Base-by-base conservation (phyloP, 139 green algal genomes). In the Closterium sp. region DNA sequence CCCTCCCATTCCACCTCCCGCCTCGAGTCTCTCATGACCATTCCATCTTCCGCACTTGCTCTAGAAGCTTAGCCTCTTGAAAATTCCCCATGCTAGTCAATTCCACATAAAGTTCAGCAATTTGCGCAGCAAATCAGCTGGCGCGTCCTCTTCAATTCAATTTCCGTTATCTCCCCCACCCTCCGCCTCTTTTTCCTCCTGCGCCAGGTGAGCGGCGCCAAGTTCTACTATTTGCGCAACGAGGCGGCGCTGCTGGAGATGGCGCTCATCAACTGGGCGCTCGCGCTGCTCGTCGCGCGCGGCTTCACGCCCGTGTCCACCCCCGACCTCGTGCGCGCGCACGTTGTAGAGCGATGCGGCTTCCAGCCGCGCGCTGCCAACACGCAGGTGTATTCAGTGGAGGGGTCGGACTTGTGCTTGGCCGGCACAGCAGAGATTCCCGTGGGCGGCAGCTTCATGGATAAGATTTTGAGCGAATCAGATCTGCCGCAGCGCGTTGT, bases 391-490 rank as follows among this genome's bases (percentile, higher is more conserved):
- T 99, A 99, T 95, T 96, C 91, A 38, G 91, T 99, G 0, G 91
- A 94, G 89, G 96, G 97, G 95, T 97, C 93, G 24, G 94, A 96
- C 7, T 95, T 99, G 85, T 99, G 98, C 94, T 95, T 99, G 19
- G 98, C 98, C 4, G 98, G 98, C 85, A 99, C 98, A 0, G 97
- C 98, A 27, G 98, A 99, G 94, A 97, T 99, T 34, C 98, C 97
- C 0, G 95, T 99, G 30, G 98, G 95, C 2, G 98, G 97, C 22
- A 28, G 98, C 2, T 97, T 97, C 96, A 99, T 99, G 98, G 97
- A 99, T 88, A 62, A 95, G 86, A 97, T 98, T 28, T 86, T 99
- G 38, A n/a, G 91, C 2, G 96, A 99, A 91, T 89, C 91, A 28
- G 87, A 98, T 89, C 96, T 99, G 89, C 98, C 98, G n/a, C 96